Percentiles rank a stretch among this genome's conserved stretches.
Conservation (phyloP, 352 stramenopile species). For the Pythium volutum region DNA sequence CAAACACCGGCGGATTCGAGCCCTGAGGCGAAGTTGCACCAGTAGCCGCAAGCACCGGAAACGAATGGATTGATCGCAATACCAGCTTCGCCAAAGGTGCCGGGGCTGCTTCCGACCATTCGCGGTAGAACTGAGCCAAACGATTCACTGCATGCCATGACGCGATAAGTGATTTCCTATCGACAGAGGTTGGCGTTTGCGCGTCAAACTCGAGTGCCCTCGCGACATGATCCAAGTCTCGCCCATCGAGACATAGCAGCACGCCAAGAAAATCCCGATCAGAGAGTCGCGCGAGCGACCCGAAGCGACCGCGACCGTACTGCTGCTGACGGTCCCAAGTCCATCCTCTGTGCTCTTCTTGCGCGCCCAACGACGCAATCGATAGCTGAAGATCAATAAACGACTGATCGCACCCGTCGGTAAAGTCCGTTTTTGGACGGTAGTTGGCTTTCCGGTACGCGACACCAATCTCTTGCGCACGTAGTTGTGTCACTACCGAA, state of each 20-base stretch:
- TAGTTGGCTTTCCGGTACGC: slow-evolving; percentile 9
- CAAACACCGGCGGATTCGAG: slow-evolving; percentile 6
- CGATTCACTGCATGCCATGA: slow-evolving; percentile 24
- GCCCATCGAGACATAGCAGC: slow-evolving; percentile 20
- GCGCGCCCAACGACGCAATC: slow-evolving; percentile 5
- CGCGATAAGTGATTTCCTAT: slow-evolving; percentile 13
- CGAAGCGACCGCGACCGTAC: slow-evolving; percentile 3
- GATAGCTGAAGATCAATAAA: slow-evolving; percentile 21
- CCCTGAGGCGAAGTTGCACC: neutral
- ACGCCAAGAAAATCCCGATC: slow-evolving; percentile 20
- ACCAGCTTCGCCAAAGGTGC: neutral
- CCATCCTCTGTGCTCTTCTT: slow-evolving; percentile 6
- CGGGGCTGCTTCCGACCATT: neutral
- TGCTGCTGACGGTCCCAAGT: neutral
- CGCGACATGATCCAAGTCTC: slow-evolving; percentile 5
- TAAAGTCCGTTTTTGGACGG: slow-evolving; percentile 17
- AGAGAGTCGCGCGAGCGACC: slow-evolving; percentile 11
- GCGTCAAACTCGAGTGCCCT: slow-evolving; percentile 3
- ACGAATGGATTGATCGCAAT: neutral
- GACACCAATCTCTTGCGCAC: neutral
- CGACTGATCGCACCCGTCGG: neutral
- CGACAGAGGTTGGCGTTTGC: neutral
- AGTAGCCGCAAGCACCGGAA: slow-evolving; percentile 14
- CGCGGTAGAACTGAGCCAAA: slow-evolving; percentile 14
- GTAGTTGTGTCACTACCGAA: slow-evolving; percentile 3